These are phyloP conservation scores for Blastobotrys niveus DNA, from an alignment of 1,139 yeast genomes.

Conservation along the genomic window DNA sequence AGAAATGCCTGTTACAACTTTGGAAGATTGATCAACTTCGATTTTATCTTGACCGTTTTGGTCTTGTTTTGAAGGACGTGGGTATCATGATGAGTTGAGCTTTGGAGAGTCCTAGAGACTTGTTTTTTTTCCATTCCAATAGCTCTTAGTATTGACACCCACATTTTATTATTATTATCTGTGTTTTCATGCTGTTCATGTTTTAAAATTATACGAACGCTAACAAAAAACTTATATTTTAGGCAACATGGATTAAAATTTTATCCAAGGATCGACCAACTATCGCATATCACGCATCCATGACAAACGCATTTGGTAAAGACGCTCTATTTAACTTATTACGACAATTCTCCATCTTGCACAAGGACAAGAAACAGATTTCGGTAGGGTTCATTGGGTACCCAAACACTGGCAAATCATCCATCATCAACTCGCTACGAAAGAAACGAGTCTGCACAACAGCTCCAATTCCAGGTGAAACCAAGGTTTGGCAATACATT, in stretches of 20 bases:
- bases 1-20: slow-evolving; percentile 83
- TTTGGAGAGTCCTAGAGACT: slow-evolving; percentile 15
- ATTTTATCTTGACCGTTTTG: slow-evolving; percentile 46
- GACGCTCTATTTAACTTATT: slow-evolving; percentile 90
- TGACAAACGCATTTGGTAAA: slow-evolving; percentile 94
- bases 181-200: slow-evolving; percentile 12
- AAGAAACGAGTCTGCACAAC: slow-evolving; percentile 94
- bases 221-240: slow-evolving; percentile 43
- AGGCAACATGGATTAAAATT: slow-evolving; percentile 99
- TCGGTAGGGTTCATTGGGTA: slow-evolving; percentile 97
- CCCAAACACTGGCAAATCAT: slow-evolving; percentile 96
- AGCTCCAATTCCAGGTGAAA: slow-evolving; percentile 98
- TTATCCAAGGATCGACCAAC: slow-evolving; percentile 90
- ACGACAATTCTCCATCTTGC: slow-evolving; percentile 87
- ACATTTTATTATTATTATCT: slow-evolving; percentile 26
- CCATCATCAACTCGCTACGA: slow-evolving; percentile 88
- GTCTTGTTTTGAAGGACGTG: slow-evolving; percentile 39
- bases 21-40: slow-evolving; percentile 75
- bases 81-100: slow-evolving; percentile 46
- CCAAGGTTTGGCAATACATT: slow-evolving; percentile 98
- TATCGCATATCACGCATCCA: slow-evolving; percentile 95
- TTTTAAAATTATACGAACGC: slow-evolving; percentile 8
- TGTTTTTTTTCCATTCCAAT: slow-evolving; percentile 21
- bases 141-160: slow-evolving; percentile 39
- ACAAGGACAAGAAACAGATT: slow-evolving; percentile 89